Evolutionary conservation across 768 basidiomycete species (phyloP).

Genomic region (Calocera viscosa): DNA sequence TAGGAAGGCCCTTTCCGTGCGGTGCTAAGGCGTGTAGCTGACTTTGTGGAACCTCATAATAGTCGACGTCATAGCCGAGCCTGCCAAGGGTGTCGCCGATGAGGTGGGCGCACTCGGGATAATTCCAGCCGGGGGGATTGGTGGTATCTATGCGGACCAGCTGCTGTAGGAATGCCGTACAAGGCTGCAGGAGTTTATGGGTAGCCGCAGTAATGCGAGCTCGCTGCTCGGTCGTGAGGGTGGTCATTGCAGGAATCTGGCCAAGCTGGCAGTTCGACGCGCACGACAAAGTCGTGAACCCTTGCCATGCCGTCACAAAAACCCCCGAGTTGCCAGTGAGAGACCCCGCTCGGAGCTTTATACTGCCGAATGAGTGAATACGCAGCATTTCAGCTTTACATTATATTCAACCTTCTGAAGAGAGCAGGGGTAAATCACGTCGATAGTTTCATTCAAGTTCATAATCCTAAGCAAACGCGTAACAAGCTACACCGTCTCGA

Average conservation of each 20-base stretch:
- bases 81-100: slow-evolving; percentile 7
- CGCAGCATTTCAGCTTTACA: not conserved
- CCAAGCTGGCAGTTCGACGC: not conserved
- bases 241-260: not conserved
- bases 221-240: not conserved
- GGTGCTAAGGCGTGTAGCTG: not conserved
- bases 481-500: not conserved
- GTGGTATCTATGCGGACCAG: slow-evolving; percentile 8
- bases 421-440: no score
- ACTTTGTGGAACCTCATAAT: not conserved
- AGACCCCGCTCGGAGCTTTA: no score
- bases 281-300: no score
- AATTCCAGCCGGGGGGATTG: slow-evolving; percentile 13
- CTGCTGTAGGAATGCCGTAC: not conserved
- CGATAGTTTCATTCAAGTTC: slow-evolving; percentile 5
- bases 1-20: not conserved
- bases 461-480: not conserved
- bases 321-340: no score
- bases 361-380: no score
- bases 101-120: slow-evolving; percentile 4
- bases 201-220: not conserved
- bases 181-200: not conserved
- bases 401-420: no score
- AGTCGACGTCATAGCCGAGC: slow-evolving; percentile 8
- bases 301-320: no score